Evolutionary conservation across 208 protist genomes (phyloP).

Genomic region (Trypanosoma boissoni): DNA sequence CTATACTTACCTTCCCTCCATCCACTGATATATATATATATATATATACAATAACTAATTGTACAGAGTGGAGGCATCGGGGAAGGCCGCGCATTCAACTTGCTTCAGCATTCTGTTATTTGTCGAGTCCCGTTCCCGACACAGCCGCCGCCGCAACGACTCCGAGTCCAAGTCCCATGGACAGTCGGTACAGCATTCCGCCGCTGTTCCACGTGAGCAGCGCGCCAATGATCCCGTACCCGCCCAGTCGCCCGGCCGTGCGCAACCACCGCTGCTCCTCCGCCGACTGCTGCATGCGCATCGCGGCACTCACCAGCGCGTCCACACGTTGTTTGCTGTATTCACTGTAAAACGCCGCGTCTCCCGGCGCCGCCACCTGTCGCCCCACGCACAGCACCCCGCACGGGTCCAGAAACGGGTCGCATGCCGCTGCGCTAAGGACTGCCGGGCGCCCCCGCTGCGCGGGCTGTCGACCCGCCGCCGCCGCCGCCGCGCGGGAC

Average conservation of each 20-base stretch:
- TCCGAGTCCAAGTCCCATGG: constrained; percentile 69
- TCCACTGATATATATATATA: no score
- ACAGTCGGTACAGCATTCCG: constrained; percentile 42
- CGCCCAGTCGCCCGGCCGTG: constrained; percentile 44
- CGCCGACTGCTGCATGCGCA: constrained; percentile 35
- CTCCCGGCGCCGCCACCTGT: constrained; percentile 12
- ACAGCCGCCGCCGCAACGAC: constrained; percentile 37
- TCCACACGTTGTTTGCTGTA: constrained; percentile 71
- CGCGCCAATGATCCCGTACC: constrained; percentile 58
- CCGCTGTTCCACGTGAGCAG: constrained; percentile 77
- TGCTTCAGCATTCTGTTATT: no score
- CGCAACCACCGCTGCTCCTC: constrained; percentile 68
- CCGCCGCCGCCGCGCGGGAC: constrained; percentile 27
- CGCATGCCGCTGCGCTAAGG: constrained; percentile 11
- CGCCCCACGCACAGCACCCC: constrained; percentile 21
- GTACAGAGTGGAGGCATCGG: no score
- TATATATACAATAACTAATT: no score
- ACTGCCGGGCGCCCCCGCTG: neutral
- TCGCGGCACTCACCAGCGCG: constrained; percentile 47
- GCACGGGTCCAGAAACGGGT: constrained; percentile 26
- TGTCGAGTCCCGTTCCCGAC: constrained; percentile 63
- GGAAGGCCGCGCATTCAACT: no score
- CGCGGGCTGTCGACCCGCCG: constrained; percentile 23
- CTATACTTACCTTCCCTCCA: no score
- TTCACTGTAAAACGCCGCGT: constrained; percentile 19